Evolutionary conservation across 1,139 yeast species (phyloP), one percentile per base, ranked within the genome.

Genomic region (Suhomyces yuchorum): DNA sequence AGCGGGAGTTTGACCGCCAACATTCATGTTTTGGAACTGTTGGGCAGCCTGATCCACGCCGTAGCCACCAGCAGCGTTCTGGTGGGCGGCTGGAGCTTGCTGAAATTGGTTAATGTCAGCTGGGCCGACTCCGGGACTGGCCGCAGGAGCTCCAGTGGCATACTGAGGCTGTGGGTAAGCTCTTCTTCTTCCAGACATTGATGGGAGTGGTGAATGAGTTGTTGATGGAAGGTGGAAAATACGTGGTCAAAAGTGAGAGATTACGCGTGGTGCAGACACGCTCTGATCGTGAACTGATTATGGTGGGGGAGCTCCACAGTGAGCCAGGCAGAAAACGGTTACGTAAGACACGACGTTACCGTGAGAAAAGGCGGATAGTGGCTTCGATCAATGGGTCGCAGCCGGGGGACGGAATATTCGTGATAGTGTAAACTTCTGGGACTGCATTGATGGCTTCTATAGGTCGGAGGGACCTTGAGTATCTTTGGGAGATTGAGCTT

Each of bases 91-190:
- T 4, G 56, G 45, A 38, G 54, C 43, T 44, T 52, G 55, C 36
- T 43, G 47, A 42, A 49, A 52, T 42, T 43, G 52, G 35, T 39
- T 39, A 47, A 37, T 33, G 42, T 52, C 51, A 23, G 42, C 62
- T 20, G 54, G 58, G 7, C 37, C 45, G 18, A 24, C 26, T 3
- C 36, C 45, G 4, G 49, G 49, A 17, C 55, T 63, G 20, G 63
- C 63, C 2, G 60, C 62, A 37, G 59, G 63, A 44, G 68, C 70
- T 9, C 71, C 69, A 20, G 73, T 65, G 32, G 79, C 74, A 62
- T 82, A 82, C 64, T 82, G 87, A 49, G 85, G 85, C 59, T 77
- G 79, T 63, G 88, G 87, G 64, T 83, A 83, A 50, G 81, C 83
- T 74, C 85, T 80, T 75, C 82, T 77, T 66, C 71, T 72, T 52